Evolutionary conservation across 202 grass and related monocot genomes (phyloP), one percentile per base, ranked within the genome.

Genomic region (Dendrocalamus latiflorus): DNA sequence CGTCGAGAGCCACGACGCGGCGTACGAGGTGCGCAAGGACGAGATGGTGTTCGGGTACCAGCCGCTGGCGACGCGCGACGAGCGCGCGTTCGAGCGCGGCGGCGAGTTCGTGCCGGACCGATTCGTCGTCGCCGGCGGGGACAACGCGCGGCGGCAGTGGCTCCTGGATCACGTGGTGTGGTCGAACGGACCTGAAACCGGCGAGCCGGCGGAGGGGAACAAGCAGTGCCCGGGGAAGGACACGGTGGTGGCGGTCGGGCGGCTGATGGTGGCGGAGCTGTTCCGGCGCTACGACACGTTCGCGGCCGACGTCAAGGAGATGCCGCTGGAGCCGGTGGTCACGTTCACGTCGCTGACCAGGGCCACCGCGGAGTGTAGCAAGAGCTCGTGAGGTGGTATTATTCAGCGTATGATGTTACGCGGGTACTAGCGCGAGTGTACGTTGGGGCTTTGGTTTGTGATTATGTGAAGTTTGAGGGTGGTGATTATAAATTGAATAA

Each of bases 191-290:
- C 26, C 86, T 33, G 93, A 96, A 83, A 90, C 70, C 1, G 64
- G 71, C 3, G 51, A 21, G 15, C 68, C 93, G 3, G 3, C 70
- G 22, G 83, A 84, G 57, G 63, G 80, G 28, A 87, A 93, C 90
- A 96, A 96, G 81, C 93, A 96, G 86, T 96, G 93, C 51, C 88
- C 93, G 0, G 84, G 90, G 43, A 96, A 93, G 81, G 78, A 96
- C 77, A 74, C 79, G 53, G 93, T 85, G 67, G 57, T 87, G 30
- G 78, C 85, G 7, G 85, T 85, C 16, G 83, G 86, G 6, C 20
- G 90, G 78, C 81, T 92, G 8, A 81, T 91, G 66, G 88, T 95
- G 75, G 90, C 72, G 2, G 68, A 93, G 85, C 34, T 95, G 42
- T 95, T 95, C 80, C 88, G 89, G 33, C 72, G 90, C 26, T 93